phyloP scores from a whole-genome alignment of 2,329 filamentous ascomycete genomes.

The Colletotrichum australisinense region DNA sequence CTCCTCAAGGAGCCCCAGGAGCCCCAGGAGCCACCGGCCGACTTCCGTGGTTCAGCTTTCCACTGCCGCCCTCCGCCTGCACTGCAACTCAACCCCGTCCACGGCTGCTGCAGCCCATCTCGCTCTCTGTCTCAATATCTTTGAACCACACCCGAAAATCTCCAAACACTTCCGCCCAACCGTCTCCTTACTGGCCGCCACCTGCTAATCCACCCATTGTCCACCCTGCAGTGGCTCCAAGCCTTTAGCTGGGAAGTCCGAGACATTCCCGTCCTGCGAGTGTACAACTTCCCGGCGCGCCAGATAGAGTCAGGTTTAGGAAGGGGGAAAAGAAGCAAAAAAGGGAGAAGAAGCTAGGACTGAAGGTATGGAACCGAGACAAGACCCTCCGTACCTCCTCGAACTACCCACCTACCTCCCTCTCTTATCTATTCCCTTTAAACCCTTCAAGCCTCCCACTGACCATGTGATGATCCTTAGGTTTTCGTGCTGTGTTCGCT shows the following conservation, averaged over 20 bases:
- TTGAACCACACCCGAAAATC: background rate
- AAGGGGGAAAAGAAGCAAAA: constrained; percentile 17
- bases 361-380: constrained; percentile 18
- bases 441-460: constrained; percentile 26
- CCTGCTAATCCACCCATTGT: constrained; percentile 7
- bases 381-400: background rate
- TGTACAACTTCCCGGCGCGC: constrained; percentile 28
- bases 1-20: too few relatives aligned
- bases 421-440: background rate
- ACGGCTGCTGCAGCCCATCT: constrained; percentile 8
- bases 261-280: constrained; percentile 24
- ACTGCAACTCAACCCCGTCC: background rate
- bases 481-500: constrained; percentile 11
- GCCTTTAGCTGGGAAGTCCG: constrained; percentile 26
- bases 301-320: constrained; percentile 29
- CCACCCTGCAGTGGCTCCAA: constrained; percentile 19
- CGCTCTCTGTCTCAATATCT: background rate
- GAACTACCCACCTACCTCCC: background rate
- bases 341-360: constrained; percentile 21
- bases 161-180: constrained; percentile 6
- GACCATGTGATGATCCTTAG: constrained; percentile 29
- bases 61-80: constrained; percentile 8
- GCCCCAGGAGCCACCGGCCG: background rate
- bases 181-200: constrained; percentile 23
- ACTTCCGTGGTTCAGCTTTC: constrained; percentile 18